Base-by-base conservation (phyloP, 2,329 filamentous ascomycete species). In the Rhynchosporium graminicola region DNA sequence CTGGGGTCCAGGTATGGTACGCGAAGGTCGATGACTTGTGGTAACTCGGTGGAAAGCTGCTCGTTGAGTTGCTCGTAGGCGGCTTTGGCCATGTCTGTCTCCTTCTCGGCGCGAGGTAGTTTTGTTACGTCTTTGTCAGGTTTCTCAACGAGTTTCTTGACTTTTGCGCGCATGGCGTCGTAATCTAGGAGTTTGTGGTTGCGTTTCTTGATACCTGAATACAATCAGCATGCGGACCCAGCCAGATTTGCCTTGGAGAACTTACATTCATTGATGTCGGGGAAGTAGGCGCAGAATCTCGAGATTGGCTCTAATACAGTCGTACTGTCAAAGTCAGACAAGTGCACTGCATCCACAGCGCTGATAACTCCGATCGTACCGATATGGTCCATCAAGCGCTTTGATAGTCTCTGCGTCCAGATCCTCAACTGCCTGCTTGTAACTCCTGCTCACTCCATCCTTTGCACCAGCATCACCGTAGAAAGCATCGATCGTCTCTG, bases 151-250 rank as follows among this genome's bases (percentile, higher is more conserved):
- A 99, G 86, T 77, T 92, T 94, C 84, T 97, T 97, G 73, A 99
- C 95, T 77, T 95, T 96, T 68, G 92, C 92, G 66, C 95, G 91
- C 78, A 98, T 88, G 20, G 93, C 87, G 76, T 99, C 95, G 80
- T 99, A 99, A 79, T 99, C 96, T 70, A 98, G 90, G 62, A 98
- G 89, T 78, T 99, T 99, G 84, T 99, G 91, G 73, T 96, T 90
- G 73, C 96, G 91, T 81, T 99, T 99, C 80, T 98, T 99, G 78
- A 99, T 97, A 78, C 86, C 86, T 89, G 68, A n/a, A 56, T 0
- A 2, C 31, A 8, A 61, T 75, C 54, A 76, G 65, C 46, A 36
- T 36, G 31, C 20, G 1, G 20, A 20, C 20, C 20, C 20, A 20
- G 20, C 20, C 10, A 50, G 29, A 7, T 57, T 3, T 45, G 9